These are phyloP conservation scores for Aspergillus sparsus DNA, from an alignment of 495 filamentous ascomycete genomes.

Conservation along the genomic window DNA sequence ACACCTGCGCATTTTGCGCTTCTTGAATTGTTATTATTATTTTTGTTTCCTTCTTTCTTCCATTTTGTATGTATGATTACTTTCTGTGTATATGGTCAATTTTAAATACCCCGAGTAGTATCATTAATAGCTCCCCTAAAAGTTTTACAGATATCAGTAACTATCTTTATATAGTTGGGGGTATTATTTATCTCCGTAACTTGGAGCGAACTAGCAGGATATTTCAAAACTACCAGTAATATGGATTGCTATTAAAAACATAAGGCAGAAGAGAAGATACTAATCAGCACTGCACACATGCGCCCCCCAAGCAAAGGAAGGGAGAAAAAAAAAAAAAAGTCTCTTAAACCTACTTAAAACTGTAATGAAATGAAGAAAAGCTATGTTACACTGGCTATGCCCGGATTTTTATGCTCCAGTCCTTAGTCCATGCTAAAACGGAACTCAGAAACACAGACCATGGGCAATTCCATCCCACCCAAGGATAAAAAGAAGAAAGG, in stretches of 20 bases:
- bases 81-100: slow-evolving; percentile 1
- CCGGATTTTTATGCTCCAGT: slow-evolving; percentile 17
- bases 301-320: slow-evolving; percentile 7
- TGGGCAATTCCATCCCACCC: neutral
- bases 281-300: too few species aligned
- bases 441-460: neutral
- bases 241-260: too few species aligned
- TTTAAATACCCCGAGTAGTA: slow-evolving; percentile 3
- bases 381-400: slow-evolving; percentile 43
- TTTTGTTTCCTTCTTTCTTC: slow-evolving; percentile 12
- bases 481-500: slow-evolving; percentile 18
- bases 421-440: slow-evolving; percentile 9
- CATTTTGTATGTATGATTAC: neutral
- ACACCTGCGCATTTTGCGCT: slow-evolving; percentile 14
- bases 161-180: neutral
- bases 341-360: slow-evolving; percentile 33
- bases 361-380: slow-evolving; percentile 34
- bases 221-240: too few species aligned
- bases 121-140: neutral
- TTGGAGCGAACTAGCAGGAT: too few species aligned
- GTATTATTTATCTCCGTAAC: too few species aligned
- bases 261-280: too few species aligned
- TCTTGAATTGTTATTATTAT: neutral
- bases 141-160: neutral
- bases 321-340: slow-evolving; percentile 13